Base-by-base conservation (phyloP, 1,284 basidiomycete genomes). In the Porphyrellus sp. region DNA sequence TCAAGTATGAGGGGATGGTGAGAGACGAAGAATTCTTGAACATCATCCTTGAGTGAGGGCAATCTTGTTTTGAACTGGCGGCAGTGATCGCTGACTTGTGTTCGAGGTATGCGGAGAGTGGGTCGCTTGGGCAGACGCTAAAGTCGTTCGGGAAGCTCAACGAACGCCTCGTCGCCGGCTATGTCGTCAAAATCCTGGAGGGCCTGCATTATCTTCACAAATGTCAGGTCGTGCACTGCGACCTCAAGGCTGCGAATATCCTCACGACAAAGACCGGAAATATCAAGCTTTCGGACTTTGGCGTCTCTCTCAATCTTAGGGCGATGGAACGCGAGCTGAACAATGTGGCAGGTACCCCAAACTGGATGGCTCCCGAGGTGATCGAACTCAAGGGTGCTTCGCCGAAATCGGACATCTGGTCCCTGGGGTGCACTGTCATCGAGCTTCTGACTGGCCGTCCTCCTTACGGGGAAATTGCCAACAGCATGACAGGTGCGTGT, bases 201-300 rank as follows among this genome's bases (percentile, higher is more conserved):
- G 93, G 93, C 0, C 74, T 97, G 46, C 81, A 93, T 63, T 97
- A 96, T 66, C 81, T 97, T 13, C 93, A 97, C 69, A 75, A 77
- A 57, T 84, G 83, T 65, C 84, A 91, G 56, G 88, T 91, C 51
- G 88, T 91, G 13, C 88, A 91, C 62, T 91, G 93, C 64, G 96
- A 99, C 72, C 87, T 98, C 70, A 99, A 99, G 73, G 95, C 96
- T 2, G 96, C 97, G 52, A 99, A 98, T 70, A 98, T 99, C 69
- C 81, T 99, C 37, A 98, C 96, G 47, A 98, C 97, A 54, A 92
- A 93, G 74, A 92, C 88, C 53, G 96, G 96, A 30, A 98, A 99
- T 69, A 91, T 98, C 71, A 99, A 99, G 74, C 80, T 99, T 12
- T 95, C 96, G 30, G 96, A 99, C 72, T 98, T 99, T 72, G 96